A percentile compares a stretch with the other conserved stretches of the same genome.
phyloP scores from a whole-genome alignment of 208 protist genomes.

The Acanthamoeba castellanii region DNA sequence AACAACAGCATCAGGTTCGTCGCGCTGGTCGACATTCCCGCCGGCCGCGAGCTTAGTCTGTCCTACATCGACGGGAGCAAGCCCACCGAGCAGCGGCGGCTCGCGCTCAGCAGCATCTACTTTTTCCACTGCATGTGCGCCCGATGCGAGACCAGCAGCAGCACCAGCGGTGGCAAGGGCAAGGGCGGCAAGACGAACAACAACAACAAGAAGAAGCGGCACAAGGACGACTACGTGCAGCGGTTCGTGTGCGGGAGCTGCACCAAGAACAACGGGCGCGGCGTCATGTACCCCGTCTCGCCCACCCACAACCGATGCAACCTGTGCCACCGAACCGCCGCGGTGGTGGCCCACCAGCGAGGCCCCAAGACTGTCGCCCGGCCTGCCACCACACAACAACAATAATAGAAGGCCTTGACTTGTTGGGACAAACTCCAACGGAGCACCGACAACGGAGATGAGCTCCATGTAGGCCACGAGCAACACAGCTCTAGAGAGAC shows the following conservation, averaged over 20 bases:
- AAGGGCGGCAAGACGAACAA: neutral
- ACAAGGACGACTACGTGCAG: neutral
- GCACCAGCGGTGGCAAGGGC: too few relatives aligned
- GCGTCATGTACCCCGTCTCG: neutral
- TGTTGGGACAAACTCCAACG: too few relatives aligned
- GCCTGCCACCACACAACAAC: too few relatives aligned
- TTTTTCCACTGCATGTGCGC: constrained; percentile 15
- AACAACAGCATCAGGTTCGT: neutral
- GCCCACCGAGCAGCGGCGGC: neutral
- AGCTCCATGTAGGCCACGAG: too few relatives aligned
- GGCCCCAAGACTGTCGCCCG: too few relatives aligned
- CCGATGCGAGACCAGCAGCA: neutral
- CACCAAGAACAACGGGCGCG: neutral
- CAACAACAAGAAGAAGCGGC: neutral
- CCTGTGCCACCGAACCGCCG: neutral
- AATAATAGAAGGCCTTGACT: too few relatives aligned
- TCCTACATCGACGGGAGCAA: neutral
- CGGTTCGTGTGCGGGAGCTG: neutral
- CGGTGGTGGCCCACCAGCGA: neutral
- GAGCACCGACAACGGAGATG: too few relatives aligned
- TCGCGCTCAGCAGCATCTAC: neutral
- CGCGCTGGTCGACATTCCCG: neutral
- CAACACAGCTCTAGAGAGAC: too few relatives aligned
- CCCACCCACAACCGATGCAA: neutral
- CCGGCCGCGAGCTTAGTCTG: neutral